Conservation (phyloP, 148 eudicot species). For the Nepenthes mirabilis region DNA sequence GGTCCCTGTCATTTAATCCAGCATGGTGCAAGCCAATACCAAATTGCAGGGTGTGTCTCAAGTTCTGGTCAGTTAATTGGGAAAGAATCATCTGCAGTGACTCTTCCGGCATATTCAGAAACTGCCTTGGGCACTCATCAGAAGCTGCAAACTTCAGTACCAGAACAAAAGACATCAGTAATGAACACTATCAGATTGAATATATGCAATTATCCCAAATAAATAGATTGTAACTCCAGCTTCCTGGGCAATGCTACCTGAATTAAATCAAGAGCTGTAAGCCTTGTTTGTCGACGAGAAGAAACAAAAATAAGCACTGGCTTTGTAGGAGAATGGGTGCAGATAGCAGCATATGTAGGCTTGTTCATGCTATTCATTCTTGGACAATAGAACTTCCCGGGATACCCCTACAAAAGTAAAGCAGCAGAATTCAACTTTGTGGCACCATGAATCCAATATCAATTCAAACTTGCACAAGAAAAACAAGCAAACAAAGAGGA, state of each 20-base stretch:
- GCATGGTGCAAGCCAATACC: conserved; percentile 98
- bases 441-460: too few relatives aligned
- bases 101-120: conserved; percentile 67
- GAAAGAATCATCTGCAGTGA: conserved; percentile 83
- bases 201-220: not conserved
- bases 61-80: conserved; percentile 82
- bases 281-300: conserved; percentile 96
- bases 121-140: conserved; percentile 83
- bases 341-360: conserved; percentile 95
- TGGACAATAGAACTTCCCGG: conserved; percentile 96
- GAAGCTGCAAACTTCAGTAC: conserved; percentile 72
- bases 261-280: conserved; percentile 95
- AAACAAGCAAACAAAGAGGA: too few relatives aligned
- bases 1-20: conserved; percentile 86
- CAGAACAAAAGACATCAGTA: not conserved
- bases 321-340: conserved; percentile 92
- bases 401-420: conserved; percentile 58
- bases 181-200: not conserved
- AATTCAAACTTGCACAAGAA: too few relatives aligned
- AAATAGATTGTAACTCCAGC: not conserved
- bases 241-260: conserved; percentile 36
- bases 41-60: conserved; percentile 93
- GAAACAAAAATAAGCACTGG: conserved; percentile 97
- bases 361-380: conserved; percentile 99
- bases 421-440: not conserved